Base-by-base conservation (phyloP, 73 alveolate genomes). In the Paramecium tetraurelia region DNA sequence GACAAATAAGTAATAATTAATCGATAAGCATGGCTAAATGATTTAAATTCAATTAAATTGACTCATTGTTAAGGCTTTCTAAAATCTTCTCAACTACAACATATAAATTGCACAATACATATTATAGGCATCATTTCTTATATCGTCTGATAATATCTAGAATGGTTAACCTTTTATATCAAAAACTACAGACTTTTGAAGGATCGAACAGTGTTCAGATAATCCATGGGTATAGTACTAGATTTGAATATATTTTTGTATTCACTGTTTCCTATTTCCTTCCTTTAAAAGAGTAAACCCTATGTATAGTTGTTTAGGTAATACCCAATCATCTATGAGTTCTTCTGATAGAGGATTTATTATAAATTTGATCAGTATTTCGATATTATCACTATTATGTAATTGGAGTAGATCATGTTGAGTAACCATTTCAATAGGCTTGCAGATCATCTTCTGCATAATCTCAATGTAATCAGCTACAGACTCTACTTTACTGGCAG, bases 241-340 rank as follows among this genome's bases (percentile, higher is more conserved):
- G 33, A 53, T 4, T 53, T 53, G 4, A 53, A 53, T 16, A 3
- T 18, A 18, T 11, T 16, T 53, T 53, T 53, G 14, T 53, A 18
- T 18, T 53, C 69, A 53, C 10, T 33, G 4, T 3, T 31, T 63
- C 24, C 84, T 31, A 63, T 11, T 3, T 63, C 84, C 12, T 63
- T 31, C 10, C 27, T 21, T 12, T 63, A 27, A 63, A 12, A 63
- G 4, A 63, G 21, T 33, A 63, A 6, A 3, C 84, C 84, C 84
- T 63, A 18, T 7, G 7, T 7, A 40, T 53, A 63, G 4, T 31
- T 27, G 4, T 3, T 9, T 4, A 3, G 5, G 31, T 12, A 63
- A 63, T 63, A 63, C 84, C 84, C 84, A 63, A 63, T 63, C 84
- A 63, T 63, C 84, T 63, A 63, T 63, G 7, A 63, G 46, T 5